Base-by-base conservation (phyloP, 2,329 filamentous ascomycete genomes). In the Podosphaera leucotricha region DNA sequence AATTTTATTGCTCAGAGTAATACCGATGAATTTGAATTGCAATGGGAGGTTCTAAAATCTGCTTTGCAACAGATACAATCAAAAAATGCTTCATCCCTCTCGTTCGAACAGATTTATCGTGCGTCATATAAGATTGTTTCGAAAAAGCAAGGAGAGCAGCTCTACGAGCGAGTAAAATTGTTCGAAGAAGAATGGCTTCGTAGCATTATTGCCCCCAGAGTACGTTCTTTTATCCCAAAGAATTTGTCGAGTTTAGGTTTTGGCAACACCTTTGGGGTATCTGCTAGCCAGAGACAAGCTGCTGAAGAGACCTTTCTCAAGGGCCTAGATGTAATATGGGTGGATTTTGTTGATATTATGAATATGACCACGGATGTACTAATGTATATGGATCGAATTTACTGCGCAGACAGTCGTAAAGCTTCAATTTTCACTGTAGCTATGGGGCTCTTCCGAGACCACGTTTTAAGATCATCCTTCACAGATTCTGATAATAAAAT, bases 361-460 rank as follows among this genome's bases (percentile, higher is more conserved):
- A 85, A 84, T 57, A 95, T 95, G 87, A 78, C 84, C 43, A 85
- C 86, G 3, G 90, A 95, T 59, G 84, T 95, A 26, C 68, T 95
- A 43, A 94, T 95, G 85, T 94, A 94, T 57, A 83, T 98, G 67
- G 87, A 98, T 57, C 79, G 85, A 42, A 77, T 86, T 22, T 85
- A 81, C 55, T 79, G 75, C 42, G 67, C 75, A 30, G 84, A 92
- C 49, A 72, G 76, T 47, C 70, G 74, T 5, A 70, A 71, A 48
- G 77, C 83, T 0, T 80, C 80, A 0, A 90, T 94, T 44, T 94
- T 86, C 57, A 72, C 78, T 13, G 74, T 80, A 8, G 77, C 83
- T 2, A 92, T 98, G 66, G 78, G 78, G 2, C 66, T 94, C 1
- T 98, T 92, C 60, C 76, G 87, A 33, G 83, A 94, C 53, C 69